phyloP scores from a whole-genome alignment of 1,284 basidiomycete genomes.

The Stygiomarasmius scandens region DNA sequence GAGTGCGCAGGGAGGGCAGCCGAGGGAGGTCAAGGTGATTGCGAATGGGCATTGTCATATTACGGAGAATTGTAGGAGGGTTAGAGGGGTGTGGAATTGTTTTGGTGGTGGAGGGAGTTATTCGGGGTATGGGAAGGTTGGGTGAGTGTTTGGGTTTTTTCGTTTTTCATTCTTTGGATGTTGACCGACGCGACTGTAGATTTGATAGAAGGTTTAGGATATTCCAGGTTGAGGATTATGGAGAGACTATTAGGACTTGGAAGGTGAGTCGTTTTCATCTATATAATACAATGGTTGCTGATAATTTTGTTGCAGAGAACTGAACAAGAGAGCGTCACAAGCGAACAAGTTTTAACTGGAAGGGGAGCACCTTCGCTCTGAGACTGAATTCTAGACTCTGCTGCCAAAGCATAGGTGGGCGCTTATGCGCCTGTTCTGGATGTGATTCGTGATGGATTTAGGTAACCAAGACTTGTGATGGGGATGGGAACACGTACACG shows the following conservation, averaged over 20 bases:
- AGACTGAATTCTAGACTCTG: no score
- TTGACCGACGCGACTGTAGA: conserved; percentile 33
- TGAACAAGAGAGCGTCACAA: conserved; percentile 71
- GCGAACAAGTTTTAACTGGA: conserved; percentile 66
- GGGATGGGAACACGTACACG: no score
- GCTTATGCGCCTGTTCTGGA: no score
- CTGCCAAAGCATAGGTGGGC: no score
- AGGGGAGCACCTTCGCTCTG: conserved; percentile 33
- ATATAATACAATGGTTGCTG: neutral
- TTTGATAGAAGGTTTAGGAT: conserved; percentile 91
- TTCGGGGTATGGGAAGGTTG: conserved; percentile 81
- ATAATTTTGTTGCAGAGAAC: conserved; percentile 44
- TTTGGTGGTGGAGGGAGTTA: conserved; percentile 90
- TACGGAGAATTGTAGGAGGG: conserved; percentile 86
- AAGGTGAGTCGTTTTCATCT: conserved; percentile 43
- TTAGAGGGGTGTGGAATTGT: conserved; percentile 89
- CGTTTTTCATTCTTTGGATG: neutral
- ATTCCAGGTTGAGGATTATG: conserved; percentile 84
- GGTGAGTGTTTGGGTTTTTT: conserved; percentile 40
- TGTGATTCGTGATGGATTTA: no score
- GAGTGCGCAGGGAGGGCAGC: conserved; percentile 14
- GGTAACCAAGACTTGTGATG: no score
- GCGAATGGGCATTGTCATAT: conserved; percentile 89
- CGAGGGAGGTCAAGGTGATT: conserved; percentile 78
- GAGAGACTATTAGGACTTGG: conserved; percentile 87